Percentiles rank a stretch among this genome's conserved stretches.
These are phyloP conservation scores for Fagopyrum esculentum DNA, from an alignment of 148 eudicot species.

Conservation along the genomic window DNA sequence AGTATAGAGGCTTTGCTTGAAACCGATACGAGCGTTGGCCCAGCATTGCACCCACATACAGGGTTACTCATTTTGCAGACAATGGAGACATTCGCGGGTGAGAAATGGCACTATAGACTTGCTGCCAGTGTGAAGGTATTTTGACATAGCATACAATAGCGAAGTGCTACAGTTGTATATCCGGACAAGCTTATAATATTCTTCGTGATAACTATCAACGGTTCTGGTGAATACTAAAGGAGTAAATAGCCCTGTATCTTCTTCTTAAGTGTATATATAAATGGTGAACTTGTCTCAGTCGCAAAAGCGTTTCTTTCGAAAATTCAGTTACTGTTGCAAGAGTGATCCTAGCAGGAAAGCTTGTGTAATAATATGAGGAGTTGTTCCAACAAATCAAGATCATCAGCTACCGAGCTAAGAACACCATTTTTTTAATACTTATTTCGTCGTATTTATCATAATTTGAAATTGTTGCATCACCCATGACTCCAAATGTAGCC, in stretches of 20 bases:
- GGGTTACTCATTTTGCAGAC: neutral
- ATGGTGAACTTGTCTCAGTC: neutral
- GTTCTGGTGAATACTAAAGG: constrained; percentile 4
- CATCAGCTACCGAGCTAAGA: no score
- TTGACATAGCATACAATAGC: neutral
- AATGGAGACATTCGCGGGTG: neutral
- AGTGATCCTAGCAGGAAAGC: no score
- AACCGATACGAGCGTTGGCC: neutral
- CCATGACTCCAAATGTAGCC: no score
- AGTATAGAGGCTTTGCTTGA: no score
- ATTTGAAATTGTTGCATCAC: no score
- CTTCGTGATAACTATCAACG: neutral
- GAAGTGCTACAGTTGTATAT: constrained; percentile 9
- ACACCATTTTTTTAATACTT: no score
- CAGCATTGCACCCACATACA: neutral
- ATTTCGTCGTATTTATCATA: no score
- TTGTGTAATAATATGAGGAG: no score
- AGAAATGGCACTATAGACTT: neutral
- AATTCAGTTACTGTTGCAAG: no score
- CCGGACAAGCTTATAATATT: neutral
- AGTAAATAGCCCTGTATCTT: constrained; percentile 9
- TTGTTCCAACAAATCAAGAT: no score
- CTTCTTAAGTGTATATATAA: constrained; percentile 1
- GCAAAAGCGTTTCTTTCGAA: neutral
- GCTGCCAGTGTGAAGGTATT: neutral